Evolutionary conservation across 192 early-diverging fungal genomes (phyloP).

Genomic region (Obelidium mucronatum): DNA sequence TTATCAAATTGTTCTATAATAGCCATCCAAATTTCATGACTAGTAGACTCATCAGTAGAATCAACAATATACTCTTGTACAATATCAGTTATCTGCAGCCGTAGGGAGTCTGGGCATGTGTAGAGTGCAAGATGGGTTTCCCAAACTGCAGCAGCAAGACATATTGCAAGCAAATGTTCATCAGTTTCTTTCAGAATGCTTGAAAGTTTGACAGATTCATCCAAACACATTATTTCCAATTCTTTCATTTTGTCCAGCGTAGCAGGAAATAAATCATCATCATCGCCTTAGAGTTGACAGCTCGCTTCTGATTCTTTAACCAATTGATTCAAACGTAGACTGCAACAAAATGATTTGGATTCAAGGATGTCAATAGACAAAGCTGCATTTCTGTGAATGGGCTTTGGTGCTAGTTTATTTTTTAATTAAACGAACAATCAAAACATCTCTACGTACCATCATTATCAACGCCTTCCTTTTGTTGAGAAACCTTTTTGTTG

Average conservation of each 20-base stretch:
- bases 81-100: neutral
- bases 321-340: no score
- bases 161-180: neutral
- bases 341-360: neutral
- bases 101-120: neutral
- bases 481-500: neutral
- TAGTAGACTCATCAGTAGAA: neutral
- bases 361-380: neutral
- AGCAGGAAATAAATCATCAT: neutral
- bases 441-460: no score
- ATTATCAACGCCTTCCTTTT: no score
- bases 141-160: neutral
- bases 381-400: neutral
- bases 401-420: neutral
- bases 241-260: neutral
- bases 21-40: neutral
- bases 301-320: no score
- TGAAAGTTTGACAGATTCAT: neutral
- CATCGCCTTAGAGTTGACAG: neutral
- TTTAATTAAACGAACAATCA: no score
- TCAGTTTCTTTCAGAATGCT: neutral
- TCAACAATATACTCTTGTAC: conserved; percentile 2
- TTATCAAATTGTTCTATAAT: neutral
- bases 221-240: neutral
- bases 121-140: neutral